Evolutionary conservation across 345 rosid genomes (phyloP).

Genomic region (Abelmoschus esculentus): DNA sequence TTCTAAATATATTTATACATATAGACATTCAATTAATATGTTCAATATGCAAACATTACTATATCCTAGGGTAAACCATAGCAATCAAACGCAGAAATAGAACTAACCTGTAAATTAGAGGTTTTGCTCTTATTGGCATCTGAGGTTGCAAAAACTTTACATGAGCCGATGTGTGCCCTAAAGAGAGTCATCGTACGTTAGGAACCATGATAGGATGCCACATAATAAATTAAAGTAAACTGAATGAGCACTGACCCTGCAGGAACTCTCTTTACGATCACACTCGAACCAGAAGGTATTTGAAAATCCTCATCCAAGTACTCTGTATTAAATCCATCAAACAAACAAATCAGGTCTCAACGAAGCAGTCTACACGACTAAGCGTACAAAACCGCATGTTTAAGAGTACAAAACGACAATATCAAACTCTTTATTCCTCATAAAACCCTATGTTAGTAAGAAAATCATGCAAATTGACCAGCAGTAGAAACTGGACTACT

Average conservation of each 20-base stretch:
- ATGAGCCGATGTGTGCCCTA: constrained; percentile 17
- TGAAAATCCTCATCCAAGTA: constrained; percentile 24
- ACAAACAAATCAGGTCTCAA: not conserved
- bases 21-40: not conserved
- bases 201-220: not conserved
- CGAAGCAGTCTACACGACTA: not conserved
- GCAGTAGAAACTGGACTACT: too few species aligned
- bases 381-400: not conserved
- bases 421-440: not conserved
- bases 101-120: constrained; percentile 18
- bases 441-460: not conserved
- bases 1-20: not conserved
- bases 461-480: not conserved
- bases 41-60: not conserved
- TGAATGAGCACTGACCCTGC: constrained; percentile 18
- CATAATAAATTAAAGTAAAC: not conserved
- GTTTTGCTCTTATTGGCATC: constrained; percentile 2
- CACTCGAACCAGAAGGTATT: constrained; percentile 37
- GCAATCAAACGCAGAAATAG: not conserved
- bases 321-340: constrained; percentile 24
- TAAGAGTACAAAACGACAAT: not conserved
- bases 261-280: constrained; percentile 48
- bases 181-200: not conserved
- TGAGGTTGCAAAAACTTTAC: constrained; percentile 6
- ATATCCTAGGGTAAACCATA: not conserved